A percentile compares a stretch with the other conserved stretches of the same genome.
Conservation (phyloP, 78 protist genomes). For the Guillardia theta region DNA sequence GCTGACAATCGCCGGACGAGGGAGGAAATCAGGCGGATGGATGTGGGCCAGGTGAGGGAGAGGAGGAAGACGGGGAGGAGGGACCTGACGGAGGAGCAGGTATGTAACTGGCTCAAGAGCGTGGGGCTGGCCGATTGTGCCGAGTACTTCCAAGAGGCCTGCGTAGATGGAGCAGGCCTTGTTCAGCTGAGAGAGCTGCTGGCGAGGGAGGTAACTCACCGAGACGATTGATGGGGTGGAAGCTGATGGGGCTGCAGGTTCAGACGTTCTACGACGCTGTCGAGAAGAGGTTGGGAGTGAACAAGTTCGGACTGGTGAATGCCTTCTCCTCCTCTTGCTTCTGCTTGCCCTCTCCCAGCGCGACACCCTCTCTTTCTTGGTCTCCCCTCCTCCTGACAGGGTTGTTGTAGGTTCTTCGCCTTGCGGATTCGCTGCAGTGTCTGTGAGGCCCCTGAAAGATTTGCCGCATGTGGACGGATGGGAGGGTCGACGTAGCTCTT, state of each 20-base stretch:
- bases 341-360: neutral
- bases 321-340: neutral
- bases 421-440: neutral
- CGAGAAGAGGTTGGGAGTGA: neutral
- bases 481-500: too few relatives aligned
- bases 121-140: slow-evolving; percentile 2
- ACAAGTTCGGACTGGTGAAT: neutral
- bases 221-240: neutral
- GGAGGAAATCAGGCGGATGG: too few relatives aligned
- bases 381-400: neutral
- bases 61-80: neutral
- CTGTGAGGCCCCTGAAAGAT: too few relatives aligned
- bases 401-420: neutral
- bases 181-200: neutral
- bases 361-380: neutral
- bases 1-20: too few relatives aligned
- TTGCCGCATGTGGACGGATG: too few relatives aligned
- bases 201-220: neutral
- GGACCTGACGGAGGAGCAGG: neutral
- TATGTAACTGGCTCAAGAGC: neutral
- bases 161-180: neutral
- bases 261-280: neutral
- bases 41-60: neutral
- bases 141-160: neutral
- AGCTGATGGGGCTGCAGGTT: neutral